Percentiles rank a stretch among this genome's conserved stretches.
phyloP scores from a whole-genome alignment of 768 basidiomycete genomes.

The Postia placenta region DNA sequence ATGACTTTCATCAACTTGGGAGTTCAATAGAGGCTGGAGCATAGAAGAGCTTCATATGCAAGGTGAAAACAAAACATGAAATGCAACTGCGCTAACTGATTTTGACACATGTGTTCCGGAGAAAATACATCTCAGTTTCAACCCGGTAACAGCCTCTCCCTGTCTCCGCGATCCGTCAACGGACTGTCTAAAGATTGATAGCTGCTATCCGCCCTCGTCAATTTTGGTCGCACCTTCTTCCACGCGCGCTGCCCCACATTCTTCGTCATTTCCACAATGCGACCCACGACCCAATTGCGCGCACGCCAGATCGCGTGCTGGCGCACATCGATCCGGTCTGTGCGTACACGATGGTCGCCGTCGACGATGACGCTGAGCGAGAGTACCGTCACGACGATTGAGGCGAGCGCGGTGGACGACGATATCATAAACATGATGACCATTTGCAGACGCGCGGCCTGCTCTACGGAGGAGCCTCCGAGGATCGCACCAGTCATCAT shows the following conservation, averaged over 20 bases:
- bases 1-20: too few relatives aligned
- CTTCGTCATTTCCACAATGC: constrained; percentile 9
- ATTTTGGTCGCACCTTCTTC: background rate
- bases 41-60: too few relatives aligned
- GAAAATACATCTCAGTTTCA: too few relatives aligned
- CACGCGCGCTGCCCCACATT: background rate
- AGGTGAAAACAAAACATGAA: too few relatives aligned
- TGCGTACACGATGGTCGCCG: constrained; percentile 53
- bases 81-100: too few relatives aligned
- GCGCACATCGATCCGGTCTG: constrained; percentile 49
- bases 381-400: constrained; percentile 56
- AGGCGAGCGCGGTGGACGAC: constrained; percentile 65
- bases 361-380: constrained; percentile 64
- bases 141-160: constrained; percentile 13
- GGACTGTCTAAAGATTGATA: constrained; percentile 2
- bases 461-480: constrained; percentile 77
- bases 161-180: constrained; percentile 10
- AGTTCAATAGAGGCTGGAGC: too few relatives aligned
- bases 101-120: too few relatives aligned
- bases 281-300: constrained; percentile 24
- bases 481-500: constrained; percentile 94
- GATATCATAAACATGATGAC: constrained; percentile 94
- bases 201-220: constrained; percentile 3
- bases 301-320: constrained; percentile 21
- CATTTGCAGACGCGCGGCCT: constrained; percentile 85